These are phyloP conservation scores for Jacaranda mimosifolia DNA, from an alignment of 257 asterid species.

Conservation along the genomic window DNA sequence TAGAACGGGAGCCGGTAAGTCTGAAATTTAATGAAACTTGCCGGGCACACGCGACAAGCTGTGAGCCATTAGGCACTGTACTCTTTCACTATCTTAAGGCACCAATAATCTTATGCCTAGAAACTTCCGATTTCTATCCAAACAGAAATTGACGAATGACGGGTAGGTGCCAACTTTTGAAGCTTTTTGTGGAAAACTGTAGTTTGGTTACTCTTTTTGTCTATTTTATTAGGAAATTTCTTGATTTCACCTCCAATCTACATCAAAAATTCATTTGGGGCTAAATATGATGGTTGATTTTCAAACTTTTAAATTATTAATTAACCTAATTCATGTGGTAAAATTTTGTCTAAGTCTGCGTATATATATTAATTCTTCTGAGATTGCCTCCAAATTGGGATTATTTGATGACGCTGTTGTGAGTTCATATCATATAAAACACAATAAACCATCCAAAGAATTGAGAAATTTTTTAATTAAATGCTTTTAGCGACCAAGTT, in stretches of 20 bases:
- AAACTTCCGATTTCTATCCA: constrained; percentile 28
- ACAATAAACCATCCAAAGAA: no score
- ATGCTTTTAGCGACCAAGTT: no score
- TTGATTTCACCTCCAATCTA: background rate
- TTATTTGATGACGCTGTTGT: no score
- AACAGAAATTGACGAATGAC: constrained; percentile 28
- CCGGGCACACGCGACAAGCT: constrained; percentile 19
- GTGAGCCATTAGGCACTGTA: background rate
- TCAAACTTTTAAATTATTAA: no score
- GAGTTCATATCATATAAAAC: no score
- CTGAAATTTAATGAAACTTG: background rate
- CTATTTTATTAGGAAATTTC: background rate
- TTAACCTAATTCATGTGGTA: no score
- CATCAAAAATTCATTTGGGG: no score
- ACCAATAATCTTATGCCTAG: constrained; percentile 17
- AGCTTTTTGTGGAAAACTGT: background rate
- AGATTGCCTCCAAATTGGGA: no score
- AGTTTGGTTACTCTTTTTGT: background rate
- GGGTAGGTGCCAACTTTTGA: constrained; percentile 1
- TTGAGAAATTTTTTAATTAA: no score
- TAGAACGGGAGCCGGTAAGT: constrained; percentile 16
- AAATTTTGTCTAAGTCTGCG: no score
- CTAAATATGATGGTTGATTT: no score
- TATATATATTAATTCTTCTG: no score
- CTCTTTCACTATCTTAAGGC: background rate